These are phyloP conservation scores for Barbarea vulgaris DNA, from an alignment of 345 rosid species.

Conservation along the genomic window DNA sequence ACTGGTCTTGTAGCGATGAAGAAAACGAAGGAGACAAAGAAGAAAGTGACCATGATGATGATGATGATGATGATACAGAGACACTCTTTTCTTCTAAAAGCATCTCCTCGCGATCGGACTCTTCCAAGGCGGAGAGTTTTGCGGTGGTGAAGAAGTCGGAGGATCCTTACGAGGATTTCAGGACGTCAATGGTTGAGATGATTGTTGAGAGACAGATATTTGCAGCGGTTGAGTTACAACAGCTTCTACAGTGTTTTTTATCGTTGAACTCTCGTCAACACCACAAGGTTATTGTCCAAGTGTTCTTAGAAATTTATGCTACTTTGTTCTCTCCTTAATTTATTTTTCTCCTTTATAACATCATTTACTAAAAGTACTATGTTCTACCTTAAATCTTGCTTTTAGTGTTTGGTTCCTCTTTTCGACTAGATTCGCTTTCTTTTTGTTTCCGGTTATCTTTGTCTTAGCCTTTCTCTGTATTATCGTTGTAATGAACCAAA, in stretches of 20 bases:
- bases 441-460: not conserved
- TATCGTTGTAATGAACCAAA: slow-evolving; percentile 3
- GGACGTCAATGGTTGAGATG: slow-evolving; percentile 87
- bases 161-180: slow-evolving; percentile 71
- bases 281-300: slow-evolving; percentile 64
- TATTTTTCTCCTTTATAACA: not conserved
- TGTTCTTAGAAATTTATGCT: slow-evolving; percentile 67
- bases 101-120: slow-evolving; percentile 58
- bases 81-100: slow-evolving; percentile 72
- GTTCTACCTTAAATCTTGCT: slow-evolving; percentile 16
- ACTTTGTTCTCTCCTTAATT: slow-evolving; percentile 56
- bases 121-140: slow-evolving; percentile 64
- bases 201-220: slow-evolving; percentile 75
- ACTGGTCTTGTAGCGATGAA: slow-evolving; percentile 77
- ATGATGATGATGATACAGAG: slow-evolving; percentile 54
- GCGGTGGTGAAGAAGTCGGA: slow-evolving; percentile 84
- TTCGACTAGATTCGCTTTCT: not conserved
- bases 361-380: not conserved
- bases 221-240: slow-evolving; percentile 56
- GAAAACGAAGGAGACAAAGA: slow-evolving; percentile 36
- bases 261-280: slow-evolving; percentile 67
- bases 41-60: slow-evolving; percentile 59
- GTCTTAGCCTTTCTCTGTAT: not conserved
- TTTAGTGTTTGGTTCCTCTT: slow-evolving; percentile 6
- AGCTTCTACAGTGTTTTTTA: slow-evolving; percentile 74